Base-by-base conservation (phyloP, 768 basidiomycete species). In the Sarcodon aspratus region DNA sequence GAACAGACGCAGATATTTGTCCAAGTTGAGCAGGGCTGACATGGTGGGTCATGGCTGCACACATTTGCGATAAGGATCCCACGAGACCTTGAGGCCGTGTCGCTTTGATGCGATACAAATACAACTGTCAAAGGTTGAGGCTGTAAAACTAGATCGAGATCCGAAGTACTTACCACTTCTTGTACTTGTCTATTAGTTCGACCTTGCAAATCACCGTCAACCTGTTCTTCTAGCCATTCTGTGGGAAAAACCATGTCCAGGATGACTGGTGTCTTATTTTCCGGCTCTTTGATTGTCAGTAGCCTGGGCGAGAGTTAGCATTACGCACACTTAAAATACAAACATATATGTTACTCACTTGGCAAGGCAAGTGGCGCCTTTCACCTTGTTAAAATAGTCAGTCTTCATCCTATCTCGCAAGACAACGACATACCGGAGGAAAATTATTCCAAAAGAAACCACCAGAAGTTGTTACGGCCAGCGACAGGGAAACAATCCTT, bases 41-140 rank as follows among this genome's bases (percentile, higher is more conserved):
- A 47, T 71, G 57, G 58, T 90, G 86, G 0, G 80, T 82, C 1
- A 85, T 53, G 0, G 57, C 79, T 1, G 88, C 85, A 11, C 66
- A 69, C 76, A 85, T 79, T 61, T 92, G 90, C 9, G 82, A 86
- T 12, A 91, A 49, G 27, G 75, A 64, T 0, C 88, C 88, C 13
- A 75, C 51, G 46, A 80, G 60, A 3, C 65, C 67, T 54, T 88
- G 89, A 3, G 75, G 76, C 33, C 71, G 73, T 1, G 82, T 79
- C 7, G 74, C 63, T 5, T 61, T 54, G 13, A 78, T 64, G 15
- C 81, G 77, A 13, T 58, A 63, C 36, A 66, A 60, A 8, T 35
- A 48, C 9, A 44, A 10, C 33, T 32, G 13, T 1, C 40, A n/a
- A 38, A 15, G 32, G 32, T 18, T 33, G 11, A 31, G 15, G 18